These are phyloP conservation scores for Cladophialophora exuberans DNA, from an alignment of 2,329 filamentous ascomycete genomes.

Conservation along the genomic window DNA sequence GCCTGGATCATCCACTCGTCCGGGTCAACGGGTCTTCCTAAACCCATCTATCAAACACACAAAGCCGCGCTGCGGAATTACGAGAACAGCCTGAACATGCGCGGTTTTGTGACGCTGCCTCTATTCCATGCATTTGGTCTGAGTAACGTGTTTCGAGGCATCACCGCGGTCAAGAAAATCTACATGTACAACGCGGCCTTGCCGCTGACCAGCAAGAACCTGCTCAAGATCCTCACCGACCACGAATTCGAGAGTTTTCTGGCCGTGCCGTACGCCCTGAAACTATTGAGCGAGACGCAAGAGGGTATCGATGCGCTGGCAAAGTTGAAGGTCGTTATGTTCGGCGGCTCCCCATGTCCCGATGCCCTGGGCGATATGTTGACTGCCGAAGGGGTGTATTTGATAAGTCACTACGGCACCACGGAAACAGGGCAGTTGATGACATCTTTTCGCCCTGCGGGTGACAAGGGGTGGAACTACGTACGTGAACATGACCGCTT, in stretches of 20 bases:
- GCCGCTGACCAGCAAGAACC: slow-evolving; percentile 56
- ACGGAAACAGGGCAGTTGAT: slow-evolving; percentile 67
- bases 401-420: slow-evolving; percentile 58
- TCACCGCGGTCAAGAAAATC: slow-evolving; percentile 55
- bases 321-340: slow-evolving; percentile 57
- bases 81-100: slow-evolving; percentile 22
- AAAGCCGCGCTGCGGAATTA: slow-evolving; percentile 25
- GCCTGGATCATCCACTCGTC: slow-evolving; percentile 53
- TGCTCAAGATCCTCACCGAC: slow-evolving; percentile 50
- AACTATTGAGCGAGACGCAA: slow-evolving; percentile 62
- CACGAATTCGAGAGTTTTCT: slow-evolving; percentile 59
- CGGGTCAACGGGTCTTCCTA: slow-evolving; percentile 53
- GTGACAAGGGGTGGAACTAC: slow-evolving; percentile 65
- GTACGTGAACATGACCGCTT: slow-evolving; percentile 49
- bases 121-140: slow-evolving; percentile 64
- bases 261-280: slow-evolving; percentile 57
- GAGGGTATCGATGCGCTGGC: slow-evolving; percentile 56
- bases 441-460: slow-evolving; percentile 59
- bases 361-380: slow-evolving; percentile 62
- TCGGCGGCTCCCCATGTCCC: slow-evolving; percentile 61
- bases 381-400: slow-evolving; percentile 56
- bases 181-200: slow-evolving; percentile 59
- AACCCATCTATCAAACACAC: slow-evolving; percentile 50
- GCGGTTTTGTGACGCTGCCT: slow-evolving; percentile 52
- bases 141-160: slow-evolving; percentile 57